Evolutionary conservation across 345 rosid species (phyloP), one percentile per base, ranked within the genome.

Genomic region (Populus euphratica): DNA sequence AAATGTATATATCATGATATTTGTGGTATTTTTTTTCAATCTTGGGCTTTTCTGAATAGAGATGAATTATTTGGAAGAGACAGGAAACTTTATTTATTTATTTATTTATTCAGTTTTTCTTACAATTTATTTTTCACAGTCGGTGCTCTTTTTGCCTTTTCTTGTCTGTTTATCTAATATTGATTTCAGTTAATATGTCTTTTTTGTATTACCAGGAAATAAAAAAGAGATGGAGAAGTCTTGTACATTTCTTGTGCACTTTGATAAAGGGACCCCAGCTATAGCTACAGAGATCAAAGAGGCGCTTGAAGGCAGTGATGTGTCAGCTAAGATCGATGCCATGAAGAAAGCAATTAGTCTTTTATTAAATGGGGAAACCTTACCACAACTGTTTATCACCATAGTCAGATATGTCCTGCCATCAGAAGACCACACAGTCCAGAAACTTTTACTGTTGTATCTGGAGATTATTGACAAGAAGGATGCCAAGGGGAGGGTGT

Each of bases 321-420:
- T 85, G 14, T 12, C 80, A 13, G 88, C 88, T 2, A 95, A 95
- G 86, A 79, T 90, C 21, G 97, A 95, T 2, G 98, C 97, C 49
- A 80, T 93, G 89, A 93, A 89, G 96, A 91, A 91, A 77, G 98
- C 98, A 29, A 84, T 95, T 78, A 95, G 93, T 93, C 93, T 95
- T 72, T 81, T 93, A 83, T 79, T 95, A 70, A 95, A 93, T 81
- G 98, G 98, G 47, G 99, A 95, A 88, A 89, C 96, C 35, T 79
- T 95, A 44, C 98, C 99, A 10, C 98, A 93, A 76, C 97, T 93
- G 23, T 95, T 95, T 86, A 95, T 95, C 80, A 93, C 98, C 63
- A 93, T 95, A 77, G 90, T 95, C 72, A 86, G 98, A 84, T 95
- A 95, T 77, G 99, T 95, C 70, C 87, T 95, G 81, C 94, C 97